Evolutionary conservation across 2,329 filamentous ascomycete species (phyloP).

Genomic region (Talaromyces sp.): DNA sequence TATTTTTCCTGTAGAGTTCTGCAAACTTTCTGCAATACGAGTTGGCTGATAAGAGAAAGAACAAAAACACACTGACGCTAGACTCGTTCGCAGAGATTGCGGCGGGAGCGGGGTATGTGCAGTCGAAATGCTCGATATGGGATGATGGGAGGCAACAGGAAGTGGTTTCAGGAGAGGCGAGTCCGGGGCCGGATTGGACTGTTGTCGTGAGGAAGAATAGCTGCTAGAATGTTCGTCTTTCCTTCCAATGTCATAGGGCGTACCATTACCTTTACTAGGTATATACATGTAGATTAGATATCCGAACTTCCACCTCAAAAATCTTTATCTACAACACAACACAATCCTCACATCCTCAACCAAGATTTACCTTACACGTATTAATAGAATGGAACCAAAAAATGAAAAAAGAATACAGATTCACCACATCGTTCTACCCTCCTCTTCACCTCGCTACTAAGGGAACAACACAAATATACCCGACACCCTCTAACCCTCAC

Average conservation of each 20-base stretch:
- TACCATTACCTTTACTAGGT: not conserved
- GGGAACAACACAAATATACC: conserved; percentile 23
- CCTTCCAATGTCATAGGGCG: not conserved
- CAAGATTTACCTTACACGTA: not conserved
- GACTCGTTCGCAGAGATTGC: not conserved
- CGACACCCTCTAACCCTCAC: conserved; percentile 23
- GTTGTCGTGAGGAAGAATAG: conserved; percentile 7
- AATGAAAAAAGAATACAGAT: not conserved
- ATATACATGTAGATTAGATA: not conserved
- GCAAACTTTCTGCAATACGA: too few relatives aligned
- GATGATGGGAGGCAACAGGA: not conserved
- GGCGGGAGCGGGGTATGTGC: not conserved
- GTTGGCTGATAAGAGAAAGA: not conserved
- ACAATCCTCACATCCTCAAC: too few relatives aligned
- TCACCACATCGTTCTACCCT: conserved; percentile 9
- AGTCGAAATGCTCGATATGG: not conserved
- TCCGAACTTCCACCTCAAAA: not conserved
- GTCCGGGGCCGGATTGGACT: not conserved
- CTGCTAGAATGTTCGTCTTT: not conserved
- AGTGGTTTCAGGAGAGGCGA: not conserved
- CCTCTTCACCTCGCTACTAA: not conserved
- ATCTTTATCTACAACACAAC: not conserved
- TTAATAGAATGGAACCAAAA: too few relatives aligned
- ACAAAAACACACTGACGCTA: not conserved
- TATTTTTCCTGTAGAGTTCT: not conserved